Conservation (phyloP, 208 protist genomes). For the Acanthamoeba healyi region DNA sequence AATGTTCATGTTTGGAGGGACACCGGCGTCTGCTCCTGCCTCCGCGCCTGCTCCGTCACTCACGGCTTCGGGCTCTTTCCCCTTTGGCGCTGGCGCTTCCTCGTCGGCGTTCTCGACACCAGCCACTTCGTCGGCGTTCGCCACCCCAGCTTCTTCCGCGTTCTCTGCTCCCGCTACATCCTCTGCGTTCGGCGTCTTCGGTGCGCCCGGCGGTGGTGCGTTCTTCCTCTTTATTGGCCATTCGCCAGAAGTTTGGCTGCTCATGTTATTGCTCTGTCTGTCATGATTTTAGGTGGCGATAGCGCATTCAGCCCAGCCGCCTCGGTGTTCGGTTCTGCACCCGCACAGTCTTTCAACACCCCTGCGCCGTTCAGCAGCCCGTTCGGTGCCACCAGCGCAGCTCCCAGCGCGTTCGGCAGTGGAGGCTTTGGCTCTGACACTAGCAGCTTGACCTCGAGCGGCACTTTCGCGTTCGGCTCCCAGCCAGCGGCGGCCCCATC, state of each 20-base stretch:
- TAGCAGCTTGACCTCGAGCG: constrained; percentile 8
- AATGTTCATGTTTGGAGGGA: neutral
- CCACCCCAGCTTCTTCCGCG: neutral
- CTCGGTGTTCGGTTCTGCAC: neutral
- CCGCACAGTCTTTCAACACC: neutral
- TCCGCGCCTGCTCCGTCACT: neutral
- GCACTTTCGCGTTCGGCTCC: neutral
- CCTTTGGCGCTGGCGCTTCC: neutral
- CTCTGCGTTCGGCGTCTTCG: neutral
- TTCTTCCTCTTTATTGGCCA: neutral
- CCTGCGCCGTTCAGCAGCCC: neutral
- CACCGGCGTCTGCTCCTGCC: neutral
- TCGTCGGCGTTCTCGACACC: neutral
- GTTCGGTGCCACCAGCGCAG: neutral
- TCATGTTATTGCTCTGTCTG: neutral
- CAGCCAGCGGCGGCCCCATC: neutral
- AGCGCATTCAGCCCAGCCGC: neutral
- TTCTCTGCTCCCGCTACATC: neutral
- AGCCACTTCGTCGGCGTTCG: neutral
- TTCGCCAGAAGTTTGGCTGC: neutral
- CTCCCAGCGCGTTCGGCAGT: neutral
- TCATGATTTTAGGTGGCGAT: neutral
- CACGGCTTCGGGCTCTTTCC: constrained; percentile 8
- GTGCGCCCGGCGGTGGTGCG: neutral
- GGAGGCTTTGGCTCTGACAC: neutral